Base-by-base conservation (phyloP, 768 basidiomycete species). In the Suillus placidus region DNA sequence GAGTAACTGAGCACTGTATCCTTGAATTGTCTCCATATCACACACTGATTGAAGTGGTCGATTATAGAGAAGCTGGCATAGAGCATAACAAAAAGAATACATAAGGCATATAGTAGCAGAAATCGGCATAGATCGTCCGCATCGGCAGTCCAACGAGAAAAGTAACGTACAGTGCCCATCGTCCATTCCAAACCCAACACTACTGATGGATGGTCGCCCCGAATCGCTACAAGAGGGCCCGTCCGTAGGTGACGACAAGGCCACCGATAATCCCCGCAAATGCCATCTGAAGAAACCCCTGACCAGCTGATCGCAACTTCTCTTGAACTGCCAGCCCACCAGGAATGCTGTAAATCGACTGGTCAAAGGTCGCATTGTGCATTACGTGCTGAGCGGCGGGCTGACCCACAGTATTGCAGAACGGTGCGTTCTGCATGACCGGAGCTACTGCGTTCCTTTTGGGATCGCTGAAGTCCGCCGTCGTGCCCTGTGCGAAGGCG, bases 221-320 rank as follows among this genome's bases (percentile, higher is more conserved):
- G 75, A 72, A 76, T 73, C 65, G 73, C 67, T 77, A 79, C 71
- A 77, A 62, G 62, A 64, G 75, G 61, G 73, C 70, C 62, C 79
- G 72, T 54, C 76, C 78, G 61, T 63, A 63, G 7, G 71, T 71
- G 38, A 74, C 75, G 38, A 71, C 61, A n/a, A 79, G 67, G 47
- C 78, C 76, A 2, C 76, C 76, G 43, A 77, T 18, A 12, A 71
- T 61, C 55, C 76, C 78, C n/a, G 77, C 78, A 60, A 77, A 37
- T 37, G 67, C 67, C 61, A 78, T 70, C 58, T 79, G 77, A 68
- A 79, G 64, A 71, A 77, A 78, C 32, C 69, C 69, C 20, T 9
- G 37, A 23, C 64, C 61, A 0, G n/a, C 45, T 26, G 26, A 23
- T 64, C 55, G 62, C 55, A 61, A 9, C 23, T 30, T 40, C 26